Evolutionary conservation across 225 moss, liverwort and hornwort species (phyloP).

Genomic region (Physcomitrium patens): DNA sequence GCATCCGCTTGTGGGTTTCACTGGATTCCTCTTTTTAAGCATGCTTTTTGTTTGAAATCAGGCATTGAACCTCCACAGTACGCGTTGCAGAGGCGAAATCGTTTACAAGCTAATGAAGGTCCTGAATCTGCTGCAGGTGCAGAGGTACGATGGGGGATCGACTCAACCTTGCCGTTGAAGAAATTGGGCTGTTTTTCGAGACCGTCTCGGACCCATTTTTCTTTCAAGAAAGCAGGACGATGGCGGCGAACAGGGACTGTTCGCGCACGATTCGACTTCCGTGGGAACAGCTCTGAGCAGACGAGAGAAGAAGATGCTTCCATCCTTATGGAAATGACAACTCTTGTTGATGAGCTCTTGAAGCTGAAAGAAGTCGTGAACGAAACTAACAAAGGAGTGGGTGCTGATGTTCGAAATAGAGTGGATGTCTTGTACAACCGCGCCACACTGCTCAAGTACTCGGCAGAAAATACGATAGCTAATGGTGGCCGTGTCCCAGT

Average conservation of each 20-base stretch:
- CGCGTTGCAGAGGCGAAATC: too few species aligned
- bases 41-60: too few species aligned
- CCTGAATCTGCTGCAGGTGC: slow-evolving; percentile 26
- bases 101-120: neutral
- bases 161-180: neutral
- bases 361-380: slow-evolving; percentile 55
- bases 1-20: neutral
- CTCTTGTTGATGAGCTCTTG: slow-evolving; percentile 57
- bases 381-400: slow-evolving; percentile 64
- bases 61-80: too few species aligned
- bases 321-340: slow-evolving; percentile 57
- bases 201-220: neutral
- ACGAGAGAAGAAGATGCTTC: slow-evolving; percentile 51
- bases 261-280: slow-evolving; percentile 34
- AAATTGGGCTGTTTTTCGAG: neutral
- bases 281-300: slow-evolving; percentile 33
- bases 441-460: slow-evolving; percentile 57
- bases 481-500: slow-evolving; percentile 61
- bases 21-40: too few species aligned
- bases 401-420: slow-evolving; percentile 73
- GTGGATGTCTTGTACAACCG: slow-evolving; percentile 77
- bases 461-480: slow-evolving; percentile 52
- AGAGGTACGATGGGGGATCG: slow-evolving; percentile 20
- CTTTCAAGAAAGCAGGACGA: slow-evolving; percentile 11
- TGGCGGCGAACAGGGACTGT: slow-evolving; percentile 28